Percentiles rank a stretch among this genome's conserved stretches.
phyloP scores from a whole-genome alignment of 441 rosid species.

The Populus trichocarpa region DNA sequence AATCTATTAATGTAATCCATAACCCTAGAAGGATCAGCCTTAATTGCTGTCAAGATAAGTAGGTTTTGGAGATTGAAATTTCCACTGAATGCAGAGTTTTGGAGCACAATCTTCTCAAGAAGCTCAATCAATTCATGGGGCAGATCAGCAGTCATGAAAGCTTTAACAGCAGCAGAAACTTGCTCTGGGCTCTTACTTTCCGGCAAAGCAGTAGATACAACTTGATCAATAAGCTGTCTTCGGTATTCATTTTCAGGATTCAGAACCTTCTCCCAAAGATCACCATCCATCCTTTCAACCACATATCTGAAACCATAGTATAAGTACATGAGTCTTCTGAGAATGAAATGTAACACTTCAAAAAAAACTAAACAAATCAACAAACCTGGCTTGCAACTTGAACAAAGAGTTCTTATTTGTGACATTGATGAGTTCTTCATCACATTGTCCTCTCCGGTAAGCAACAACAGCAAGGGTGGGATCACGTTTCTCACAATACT shows the following conservation, averaged over 20 bases:
- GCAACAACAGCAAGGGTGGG: constrained; percentile 99
- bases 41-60: constrained; percentile 94
- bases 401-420: constrained; percentile 97
- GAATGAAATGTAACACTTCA: constrained; percentile 7
- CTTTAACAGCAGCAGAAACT: constrained; percentile 99
- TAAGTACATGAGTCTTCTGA: constrained; percentile 3
- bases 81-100: constrained; percentile 99
- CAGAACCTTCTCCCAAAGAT: constrained; percentile 98
- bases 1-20: constrained; percentile 98
- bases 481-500: constrained; percentile 99
- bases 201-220: constrained; percentile 98
- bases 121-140: constrained; percentile 99
- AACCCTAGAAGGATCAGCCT: constrained; percentile 98
- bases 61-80: constrained; percentile 97
- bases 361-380: constrained; percentile 12
- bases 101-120: constrained; percentile 99
- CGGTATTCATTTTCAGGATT: constrained; percentile 87
- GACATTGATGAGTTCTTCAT: constrained; percentile 93
- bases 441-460: constrained; percentile 97
- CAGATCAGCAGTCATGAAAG: constrained; percentile 99
- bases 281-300: constrained; percentile 98
- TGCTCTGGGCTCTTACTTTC: constrained; percentile 99
- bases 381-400: constrained; percentile 97
- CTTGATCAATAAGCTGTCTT: constrained; percentile 99
- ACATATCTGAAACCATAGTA: constrained; percentile 65